Evolutionary conservation across 805 yeast genomes (phyloP).

Genomic region (Cyberlindnera meyerae): DNA sequence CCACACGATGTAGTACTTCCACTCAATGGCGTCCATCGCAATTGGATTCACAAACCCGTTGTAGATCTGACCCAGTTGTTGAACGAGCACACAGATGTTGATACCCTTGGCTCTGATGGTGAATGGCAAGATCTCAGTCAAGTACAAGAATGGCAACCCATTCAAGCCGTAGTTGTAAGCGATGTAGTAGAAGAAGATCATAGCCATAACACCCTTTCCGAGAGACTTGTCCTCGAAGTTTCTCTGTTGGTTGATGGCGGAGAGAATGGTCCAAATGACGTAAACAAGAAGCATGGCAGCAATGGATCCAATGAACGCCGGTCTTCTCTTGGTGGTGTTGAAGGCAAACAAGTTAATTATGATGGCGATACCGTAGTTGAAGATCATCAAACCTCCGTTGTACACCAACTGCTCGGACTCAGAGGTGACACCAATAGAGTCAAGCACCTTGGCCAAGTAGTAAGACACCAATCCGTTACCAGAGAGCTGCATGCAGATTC

Average conservation of each 20-base stretch:
- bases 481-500: constrained; percentile 35
- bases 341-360: constrained; percentile 28
- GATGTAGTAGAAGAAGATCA: constrained; percentile 44
- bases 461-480: constrained; percentile 51
- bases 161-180: constrained; percentile 39
- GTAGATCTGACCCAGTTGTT: constrained; percentile 26
- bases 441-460: constrained; percentile 45
- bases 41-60: constrained; percentile 34
- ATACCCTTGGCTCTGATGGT: constrained; percentile 30
- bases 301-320: constrained; percentile 32
- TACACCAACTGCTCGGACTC: constrained; percentile 40
- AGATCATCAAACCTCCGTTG: constrained; percentile 47
- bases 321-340: constrained; percentile 33
- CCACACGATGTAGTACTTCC: constrained; percentile 35
- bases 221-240: constrained; percentile 35
- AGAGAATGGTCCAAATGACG: constrained; percentile 40
- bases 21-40: constrained; percentile 33
- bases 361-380: constrained; percentile 35
- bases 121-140: constrained; percentile 38
- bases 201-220: constrained; percentile 44
- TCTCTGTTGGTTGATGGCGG: constrained; percentile 41
- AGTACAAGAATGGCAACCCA: constrained; percentile 42
- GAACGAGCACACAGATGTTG: constrained; percentile 20
- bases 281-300: constrained; percentile 34
- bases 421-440: constrained; percentile 49